Evolutionary conservation across 2,329 filamentous ascomycete species (phyloP).

Genomic region (Hypoxylon sp.): DNA sequence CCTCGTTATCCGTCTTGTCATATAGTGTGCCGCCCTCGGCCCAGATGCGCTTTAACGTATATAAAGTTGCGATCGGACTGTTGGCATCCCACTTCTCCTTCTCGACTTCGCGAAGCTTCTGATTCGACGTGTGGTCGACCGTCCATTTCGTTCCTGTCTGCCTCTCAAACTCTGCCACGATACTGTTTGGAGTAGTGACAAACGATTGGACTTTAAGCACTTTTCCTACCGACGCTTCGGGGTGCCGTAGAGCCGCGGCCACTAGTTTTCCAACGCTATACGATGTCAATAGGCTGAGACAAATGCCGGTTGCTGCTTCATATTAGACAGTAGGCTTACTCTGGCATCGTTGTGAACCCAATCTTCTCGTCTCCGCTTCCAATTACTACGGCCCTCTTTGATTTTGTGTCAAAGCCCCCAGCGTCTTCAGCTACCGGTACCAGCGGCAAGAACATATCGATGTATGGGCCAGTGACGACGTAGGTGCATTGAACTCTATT

Average conservation of each 20-base stretch:
- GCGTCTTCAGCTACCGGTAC: slow-evolving; percentile 57
- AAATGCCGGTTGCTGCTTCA: not conserved
- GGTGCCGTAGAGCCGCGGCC: slow-evolving; percentile 72
- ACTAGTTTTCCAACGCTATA: slow-evolving; percentile 76
- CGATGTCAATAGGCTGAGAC: slow-evolving; percentile 17
- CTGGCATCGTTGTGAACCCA: slow-evolving; percentile 79
- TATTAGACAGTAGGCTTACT: slow-evolving; percentile 66
- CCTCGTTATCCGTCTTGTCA: slow-evolving; percentile 75
- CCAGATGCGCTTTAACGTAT: slow-evolving; percentile 80
- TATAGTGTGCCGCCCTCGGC: slow-evolving; percentile 80
- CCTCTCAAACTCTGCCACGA: slow-evolving; percentile 77
- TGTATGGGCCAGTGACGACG: slow-evolving; percentile 74
- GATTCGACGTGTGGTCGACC: slow-evolving; percentile 67
- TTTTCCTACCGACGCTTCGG: slow-evolving; percentile 66
- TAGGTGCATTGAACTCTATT: slow-evolving; percentile 69
- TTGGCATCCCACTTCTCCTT: slow-evolving; percentile 70
- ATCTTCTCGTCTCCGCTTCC: slow-evolving; percentile 74
- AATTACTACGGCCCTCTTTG: slow-evolving; percentile 72
- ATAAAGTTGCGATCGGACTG: slow-evolving; percentile 66
- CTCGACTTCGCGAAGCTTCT: slow-evolving; percentile 70
- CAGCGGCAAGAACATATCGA: slow-evolving; percentile 67
- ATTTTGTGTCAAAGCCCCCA: slow-evolving; percentile 72
- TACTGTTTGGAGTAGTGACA: slow-evolving; percentile 73
- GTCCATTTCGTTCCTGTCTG: slow-evolving; percentile 74
- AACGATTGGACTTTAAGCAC: slow-evolving; percentile 80